A percentile compares a stretch with the other conserved stretches of the same genome.
Conservation (phyloP, 2,329 filamentous ascomycete species). For the Salinomyces thailandicus region DNA sequence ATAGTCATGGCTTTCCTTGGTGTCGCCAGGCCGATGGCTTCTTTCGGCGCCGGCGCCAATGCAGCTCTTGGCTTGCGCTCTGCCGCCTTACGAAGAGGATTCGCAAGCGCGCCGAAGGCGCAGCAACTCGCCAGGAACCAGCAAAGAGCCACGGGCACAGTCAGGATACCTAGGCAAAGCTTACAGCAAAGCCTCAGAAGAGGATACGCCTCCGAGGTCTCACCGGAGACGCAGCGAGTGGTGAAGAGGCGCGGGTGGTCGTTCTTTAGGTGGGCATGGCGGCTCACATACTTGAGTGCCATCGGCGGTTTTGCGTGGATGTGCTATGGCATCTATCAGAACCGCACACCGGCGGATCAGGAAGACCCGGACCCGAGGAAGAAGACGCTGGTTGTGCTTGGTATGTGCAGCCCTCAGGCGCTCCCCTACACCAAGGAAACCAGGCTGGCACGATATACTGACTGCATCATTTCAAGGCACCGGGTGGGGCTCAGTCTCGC, state of each 20-base stretch:
- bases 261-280: conserved; percentile 70
- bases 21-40: conserved; percentile 1
- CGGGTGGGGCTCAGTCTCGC: conserved; percentile 90
- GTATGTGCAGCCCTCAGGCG: conserved; percentile 43
- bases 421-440: background rate
- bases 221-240: conserved; percentile 21
- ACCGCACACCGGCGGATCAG: conserved; percentile 74
- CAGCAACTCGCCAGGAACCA: conserved; percentile 10
- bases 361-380: conserved; percentile 69
- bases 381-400: conserved; percentile 94
- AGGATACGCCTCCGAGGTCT: conserved; percentile 20
- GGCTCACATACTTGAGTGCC: conserved; percentile 65
- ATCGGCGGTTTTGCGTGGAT: conserved; percentile 61
- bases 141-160: conserved; percentile 2
- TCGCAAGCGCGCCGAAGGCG: conserved; percentile 1
- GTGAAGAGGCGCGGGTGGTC: conserved; percentile 49
- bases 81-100: conserved; percentile 12
- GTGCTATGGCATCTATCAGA: conserved; percentile 70
- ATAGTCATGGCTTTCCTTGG: conserved; percentile 1
- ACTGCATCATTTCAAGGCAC: conserved; percentile 52
- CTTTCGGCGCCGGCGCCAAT: conserved; percentile 5
- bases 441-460: too few species aligned
- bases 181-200: conserved; percentile 18
- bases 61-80: conserved; percentile 18
- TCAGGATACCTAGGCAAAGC: conserved; percentile 5